Evolutionary conservation across 2,329 filamentous ascomycete genomes (phyloP), one percentile per base, ranked within the genome.

Genomic region (Penicillium sp.): DNA sequence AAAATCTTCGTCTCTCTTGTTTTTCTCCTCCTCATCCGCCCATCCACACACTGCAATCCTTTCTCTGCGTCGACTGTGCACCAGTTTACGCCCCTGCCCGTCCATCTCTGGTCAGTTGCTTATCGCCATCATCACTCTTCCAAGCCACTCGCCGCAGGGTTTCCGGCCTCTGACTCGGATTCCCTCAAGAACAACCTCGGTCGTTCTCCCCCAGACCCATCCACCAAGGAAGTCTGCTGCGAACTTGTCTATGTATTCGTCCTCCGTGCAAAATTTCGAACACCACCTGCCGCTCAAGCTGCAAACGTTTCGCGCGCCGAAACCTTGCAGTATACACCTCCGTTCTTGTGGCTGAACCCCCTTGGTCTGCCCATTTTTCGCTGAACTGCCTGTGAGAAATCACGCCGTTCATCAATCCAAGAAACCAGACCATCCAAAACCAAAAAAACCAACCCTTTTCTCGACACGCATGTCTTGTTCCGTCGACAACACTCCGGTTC

Each of bases 181-280:
- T 48, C 41, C 31, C 40, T 51, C 50, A 54, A 60, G 47, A 63
- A 60, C 59, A 57, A 57, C 48, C 42, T 45, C 39, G 40, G 47
- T 60, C 59, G 53, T 58, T 63, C 62, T 58, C 60, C 48, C 59
- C 53, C 58, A 57, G 63, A 64, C 60, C 64, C 62, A 64, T 56
- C 59, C 58, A 57, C 53, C 53, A 43, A 58, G 53, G 52, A 49
- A 53, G 50, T 54, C 50, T 48, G 32, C 54, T 51, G 66, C 62
- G 58, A 61, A 65, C 57, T 75, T 85, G 88, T 94, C 86, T 94
- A 94, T 94, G 89, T 94, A 94, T 95, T 89, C 89, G 87, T 85
- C 87, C 87, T 85, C 86, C 83, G 80, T 80, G 81, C 81, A 86
- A 86, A 83, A 88, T 83, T 89, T 87, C 83, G 87, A 84, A 87